Evolutionary conservation across 805 yeast genomes (phyloP), one percentile per base, ranked within the genome.

Genomic region (Saturnispora silvae): DNA sequence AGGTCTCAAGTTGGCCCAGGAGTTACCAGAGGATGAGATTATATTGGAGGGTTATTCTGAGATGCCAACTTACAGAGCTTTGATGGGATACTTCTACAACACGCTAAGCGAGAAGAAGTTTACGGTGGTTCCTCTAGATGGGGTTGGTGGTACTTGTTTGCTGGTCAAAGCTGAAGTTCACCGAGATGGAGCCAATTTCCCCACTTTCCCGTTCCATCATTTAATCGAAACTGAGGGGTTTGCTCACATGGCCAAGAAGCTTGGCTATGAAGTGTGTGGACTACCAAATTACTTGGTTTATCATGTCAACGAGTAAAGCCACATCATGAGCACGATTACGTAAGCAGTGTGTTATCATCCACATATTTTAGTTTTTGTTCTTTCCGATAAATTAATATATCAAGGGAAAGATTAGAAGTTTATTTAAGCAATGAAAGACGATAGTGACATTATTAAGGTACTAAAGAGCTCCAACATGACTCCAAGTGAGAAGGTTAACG

Each of bases 151-250:
- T 45, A 95, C 96, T 17, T 94, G 96, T 30, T 77, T 94, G 23
- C 58, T 92, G 61, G 99, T 92, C 22, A 85, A 89, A 55, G 95
- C 96, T 9, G 96, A 87, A 48, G 99, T 92, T 37, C 99, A 92
- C 61, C 72, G 98, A 57, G 98, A 92, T 59, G 99, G 99, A 35
- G 97, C 97, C 38, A 89, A 92, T 96, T 92, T 92, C 74, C 98
- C 99, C 14, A 83, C 94, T 34, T 92, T 92, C 74, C 92, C 98
- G 42, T 92, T 92, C 67, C 87, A 89, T 58, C 95, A 92, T 58
- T 69, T 92, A 58, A 86, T 92, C 45, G 98, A 92, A 65, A 87
- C 96, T 8, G 98, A 92, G 62, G 98, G 98, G 14, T 92, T 92
- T 61, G 96, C 92, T n/a, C 81, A 80, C 59, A 92, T 92, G 97